Conservation (phyloP, 2,329 filamentous ascomycete species). For the Endoconidiophora laricicola region DNA sequence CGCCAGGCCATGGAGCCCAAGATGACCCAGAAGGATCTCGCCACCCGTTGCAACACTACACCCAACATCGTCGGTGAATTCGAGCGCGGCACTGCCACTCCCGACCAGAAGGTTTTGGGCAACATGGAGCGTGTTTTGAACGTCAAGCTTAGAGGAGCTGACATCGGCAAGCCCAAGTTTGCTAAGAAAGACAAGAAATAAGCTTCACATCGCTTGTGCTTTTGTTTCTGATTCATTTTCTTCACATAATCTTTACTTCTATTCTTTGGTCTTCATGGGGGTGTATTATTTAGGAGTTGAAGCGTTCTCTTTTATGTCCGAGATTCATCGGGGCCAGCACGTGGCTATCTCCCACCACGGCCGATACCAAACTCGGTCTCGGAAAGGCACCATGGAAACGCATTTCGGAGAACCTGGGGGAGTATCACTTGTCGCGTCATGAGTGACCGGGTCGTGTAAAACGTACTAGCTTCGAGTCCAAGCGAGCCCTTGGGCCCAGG, state of each 20-base stretch:
- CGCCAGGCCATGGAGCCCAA: constrained; percentile 74
- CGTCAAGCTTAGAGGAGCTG: constrained; percentile 68
- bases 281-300: background rate
- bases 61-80: constrained; percentile 66
- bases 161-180: constrained; percentile 75
- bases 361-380: too few species aligned
- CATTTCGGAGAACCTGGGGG: too few species aligned
- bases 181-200: constrained; percentile 39
- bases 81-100: constrained; percentile 61
- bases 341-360: too few species aligned
- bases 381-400: too few species aligned
- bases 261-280: too few species aligned
- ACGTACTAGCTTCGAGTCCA: too few species aligned
- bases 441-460: too few species aligned
- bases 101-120: constrained; percentile 67
- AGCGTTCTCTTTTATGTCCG: too few species aligned
- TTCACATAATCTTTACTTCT: background rate
- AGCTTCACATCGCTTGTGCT: background rate
- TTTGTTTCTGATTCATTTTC: background rate
- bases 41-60: constrained; percentile 79
- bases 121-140: constrained; percentile 74
- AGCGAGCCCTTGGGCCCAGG: too few species aligned
- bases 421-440: too few species aligned
- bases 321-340: too few species aligned
- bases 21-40: constrained; percentile 84